Conservation (phyloP, 345 rosid species). For the Aquilaria malaccensis region DNA sequence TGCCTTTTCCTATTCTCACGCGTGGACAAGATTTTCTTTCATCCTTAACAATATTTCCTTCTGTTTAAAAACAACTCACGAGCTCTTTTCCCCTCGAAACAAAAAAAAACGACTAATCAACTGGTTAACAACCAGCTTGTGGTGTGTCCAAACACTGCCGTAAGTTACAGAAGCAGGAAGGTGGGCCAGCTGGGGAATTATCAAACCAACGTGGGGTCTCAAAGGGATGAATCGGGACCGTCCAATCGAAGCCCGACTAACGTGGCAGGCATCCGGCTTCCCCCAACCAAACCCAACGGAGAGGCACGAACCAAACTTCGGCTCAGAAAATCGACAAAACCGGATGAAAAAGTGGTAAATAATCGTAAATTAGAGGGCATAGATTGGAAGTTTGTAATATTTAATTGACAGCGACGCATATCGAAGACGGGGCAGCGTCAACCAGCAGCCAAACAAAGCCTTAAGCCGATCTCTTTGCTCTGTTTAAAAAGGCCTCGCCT, state of each 20-base stretch:
- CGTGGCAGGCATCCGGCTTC: conserved; percentile 11
- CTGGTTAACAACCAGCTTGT: too few species aligned
- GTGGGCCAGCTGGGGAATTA: too few species aligned
- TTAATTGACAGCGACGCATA: conserved; percentile 24
- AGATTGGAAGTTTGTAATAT: conserved; percentile 7
- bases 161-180: too few species aligned
- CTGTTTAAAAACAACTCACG: too few species aligned
- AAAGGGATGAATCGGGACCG: background rate
- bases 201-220: too few species aligned
- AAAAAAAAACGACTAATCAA: too few species aligned
- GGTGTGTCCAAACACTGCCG: too few species aligned
- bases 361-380: conserved; percentile 15
- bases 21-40: too few species aligned
- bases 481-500: conserved; percentile 7
- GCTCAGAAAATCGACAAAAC: conserved; percentile 2
- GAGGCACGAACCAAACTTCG: background rate
- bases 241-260: background rate
- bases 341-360: conserved; percentile 4
- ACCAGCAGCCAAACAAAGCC: conserved; percentile 20
- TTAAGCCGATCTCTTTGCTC: background rate
- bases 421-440: conserved; percentile 14
- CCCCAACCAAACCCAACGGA: conserved; percentile 8
- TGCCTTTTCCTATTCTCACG: too few species aligned
- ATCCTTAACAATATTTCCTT: too few species aligned
- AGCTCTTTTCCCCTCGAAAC: too few species aligned